A percentile compares a stretch with the other conserved stretches of the same genome.
These are phyloP conservation scores for Suillus americanus DNA, from an alignment of 768 basidiomycete species.

Conservation along the genomic window DNA sequence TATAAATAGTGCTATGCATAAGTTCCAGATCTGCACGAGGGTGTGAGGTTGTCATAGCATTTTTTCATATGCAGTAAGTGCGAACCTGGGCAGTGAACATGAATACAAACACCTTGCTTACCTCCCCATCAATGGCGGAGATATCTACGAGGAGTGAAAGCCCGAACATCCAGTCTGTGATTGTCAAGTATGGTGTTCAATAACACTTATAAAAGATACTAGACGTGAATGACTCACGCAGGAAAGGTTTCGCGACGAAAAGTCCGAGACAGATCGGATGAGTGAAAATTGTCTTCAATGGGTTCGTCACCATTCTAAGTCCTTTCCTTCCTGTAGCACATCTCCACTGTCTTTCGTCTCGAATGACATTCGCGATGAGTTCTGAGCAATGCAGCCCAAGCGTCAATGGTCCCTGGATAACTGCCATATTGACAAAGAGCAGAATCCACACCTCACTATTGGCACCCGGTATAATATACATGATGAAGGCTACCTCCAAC, in stretches of 20 bases:
- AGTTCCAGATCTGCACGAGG: conserved; percentile 24
- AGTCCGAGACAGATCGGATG: conserved; percentile 16
- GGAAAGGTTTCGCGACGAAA: conserved; percentile 22
- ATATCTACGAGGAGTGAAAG: conserved; percentile 23
- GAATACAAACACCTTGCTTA: conserved; percentile 17
- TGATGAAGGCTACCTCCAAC: conserved; percentile 17
- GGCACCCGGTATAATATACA: conserved; percentile 12
- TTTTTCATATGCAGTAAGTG: background rate
- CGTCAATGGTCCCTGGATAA: conserved; percentile 29
- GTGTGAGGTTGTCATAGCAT: background rate
- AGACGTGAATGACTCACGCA: conserved; percentile 20
- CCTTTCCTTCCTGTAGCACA: conserved; percentile 19
- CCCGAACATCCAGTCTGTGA: conserved; percentile 33
- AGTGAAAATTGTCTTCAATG: conserved; percentile 23
- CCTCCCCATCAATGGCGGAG: conserved; percentile 11
- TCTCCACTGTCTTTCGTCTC: conserved; percentile 29
- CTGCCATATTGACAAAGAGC: conserved; percentile 17
- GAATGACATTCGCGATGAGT: conserved; percentile 27
- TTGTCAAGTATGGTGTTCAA: background rate
- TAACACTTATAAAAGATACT: background rate
- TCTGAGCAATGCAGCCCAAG: conserved; percentile 30
- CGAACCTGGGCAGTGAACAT: conserved; percentile 30
- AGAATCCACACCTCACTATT: conserved; percentile 22
- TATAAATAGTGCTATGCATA: conserved; percentile 19
- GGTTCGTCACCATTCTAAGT: conserved; percentile 14